phyloP scores from a whole-genome alignment of 2,329 filamentous ascomycete genomes.

The Calycina marina region DNA sequence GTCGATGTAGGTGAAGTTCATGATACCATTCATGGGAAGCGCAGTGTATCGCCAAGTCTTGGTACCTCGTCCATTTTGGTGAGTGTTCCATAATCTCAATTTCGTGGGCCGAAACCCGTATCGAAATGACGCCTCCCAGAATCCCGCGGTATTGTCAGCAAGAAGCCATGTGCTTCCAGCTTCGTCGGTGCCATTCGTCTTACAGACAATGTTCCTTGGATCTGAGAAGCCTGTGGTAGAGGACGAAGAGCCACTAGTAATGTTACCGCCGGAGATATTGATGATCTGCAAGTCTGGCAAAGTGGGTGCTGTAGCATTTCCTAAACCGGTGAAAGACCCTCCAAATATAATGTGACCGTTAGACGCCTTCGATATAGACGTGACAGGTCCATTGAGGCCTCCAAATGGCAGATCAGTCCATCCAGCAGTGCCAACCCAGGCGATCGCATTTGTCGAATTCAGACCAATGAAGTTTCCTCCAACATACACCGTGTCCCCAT shows the following conservation, averaged over 20 bases:
- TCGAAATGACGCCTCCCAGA: conserved; percentile 68
- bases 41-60: conserved; percentile 79
- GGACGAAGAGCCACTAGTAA: conserved; percentile 51
- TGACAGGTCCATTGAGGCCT: conserved; percentile 87
- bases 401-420: conserved; percentile 79
- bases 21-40: conserved; percentile 75
- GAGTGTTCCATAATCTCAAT: conserved; percentile 77
- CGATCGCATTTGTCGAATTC: conserved; percentile 80
- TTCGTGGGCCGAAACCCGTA: conserved; percentile 82
- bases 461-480: conserved; percentile 71
- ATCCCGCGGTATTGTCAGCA: conserved; percentile 58
- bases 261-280: conserved; percentile 66
- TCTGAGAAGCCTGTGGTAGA: conserved; percentile 52
- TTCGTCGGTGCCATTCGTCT: conserved; percentile 48
- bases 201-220: conserved; percentile 72
- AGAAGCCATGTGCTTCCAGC: conserved; percentile 75
- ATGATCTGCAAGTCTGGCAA: conserved; percentile 63
- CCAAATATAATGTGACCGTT: conserved; percentile 86
- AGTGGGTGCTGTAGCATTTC: conserved; percentile 58
- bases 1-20: conserved; percentile 89
- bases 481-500: conserved; percentile 72
- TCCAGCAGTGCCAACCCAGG: conserved; percentile 53
- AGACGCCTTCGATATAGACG: conserved; percentile 64
- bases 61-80: conserved; percentile 69
- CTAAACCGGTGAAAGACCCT: conserved; percentile 75